A percentile compares a stretch with the other conserved stretches of the same genome.
phyloP scores from a whole-genome alignment of 2,329 filamentous ascomycete species.

The Xylariaceae sp. region DNA sequence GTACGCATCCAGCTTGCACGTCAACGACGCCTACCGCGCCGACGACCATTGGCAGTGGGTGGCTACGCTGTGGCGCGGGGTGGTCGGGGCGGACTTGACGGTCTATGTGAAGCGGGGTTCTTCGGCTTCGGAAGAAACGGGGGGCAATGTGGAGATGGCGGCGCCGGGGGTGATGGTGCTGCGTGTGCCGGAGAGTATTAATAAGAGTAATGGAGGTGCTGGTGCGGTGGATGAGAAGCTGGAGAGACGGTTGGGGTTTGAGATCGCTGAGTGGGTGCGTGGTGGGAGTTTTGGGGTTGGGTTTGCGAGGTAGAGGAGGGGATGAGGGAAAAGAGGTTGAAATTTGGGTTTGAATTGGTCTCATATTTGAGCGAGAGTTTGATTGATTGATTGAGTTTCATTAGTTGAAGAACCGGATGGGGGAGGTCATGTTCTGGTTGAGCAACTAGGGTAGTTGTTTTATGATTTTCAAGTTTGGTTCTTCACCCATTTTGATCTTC shows the following conservation, averaged over 20 bases:
- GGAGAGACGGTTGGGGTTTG: conserved; percentile 74
- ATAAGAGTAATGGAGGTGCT: conserved; percentile 19
- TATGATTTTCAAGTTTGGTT: too few species aligned
- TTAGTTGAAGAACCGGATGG: neutral
- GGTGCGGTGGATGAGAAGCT: conserved; percentile 61
- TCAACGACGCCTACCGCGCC: conserved; percentile 71
- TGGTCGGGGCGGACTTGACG: conserved; percentile 75
- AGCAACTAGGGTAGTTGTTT: neutral
- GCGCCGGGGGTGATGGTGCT: conserved; percentile 54
- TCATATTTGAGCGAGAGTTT: too few species aligned
- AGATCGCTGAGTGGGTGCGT: conserved; percentile 78
- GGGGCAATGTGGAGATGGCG: conserved; percentile 50
- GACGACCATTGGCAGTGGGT: conserved; percentile 98
- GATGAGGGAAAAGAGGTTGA: neutral
- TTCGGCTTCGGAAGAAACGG: conserved; percentile 14
- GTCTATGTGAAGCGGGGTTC: conserved; percentile 58
- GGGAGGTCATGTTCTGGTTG: neutral
- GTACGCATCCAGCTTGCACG: conserved; percentile 69
- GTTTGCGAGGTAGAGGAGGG: conserved; percentile 8
- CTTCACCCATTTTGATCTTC: too few species aligned
- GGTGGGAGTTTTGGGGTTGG: conserved; percentile 39
- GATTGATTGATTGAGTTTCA: neutral
- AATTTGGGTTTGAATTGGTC: conserved; percentile 3
- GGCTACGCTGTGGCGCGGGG: conserved; percentile 86
- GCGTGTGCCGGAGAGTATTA: conserved; percentile 37